Evolutionary conservation across 2,329 filamentous ascomycete genomes (phyloP).

Genomic region (Hymenotorrendiella dingleyae): DNA sequence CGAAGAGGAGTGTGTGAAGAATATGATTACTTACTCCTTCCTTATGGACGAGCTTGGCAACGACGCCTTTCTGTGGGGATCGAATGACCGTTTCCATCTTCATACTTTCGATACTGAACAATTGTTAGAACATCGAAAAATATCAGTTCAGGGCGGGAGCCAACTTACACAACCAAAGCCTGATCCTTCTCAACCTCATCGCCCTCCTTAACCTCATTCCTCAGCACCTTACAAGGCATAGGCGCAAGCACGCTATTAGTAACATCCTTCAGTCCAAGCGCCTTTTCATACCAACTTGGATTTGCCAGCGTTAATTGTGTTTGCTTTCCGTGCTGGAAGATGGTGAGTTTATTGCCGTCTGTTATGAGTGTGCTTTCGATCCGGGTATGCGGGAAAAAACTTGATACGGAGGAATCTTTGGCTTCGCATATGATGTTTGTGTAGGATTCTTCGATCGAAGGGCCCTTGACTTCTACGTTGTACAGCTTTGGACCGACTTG

Average conservation of each 20-base stretch:
- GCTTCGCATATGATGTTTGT: slow-evolving; percentile 39
- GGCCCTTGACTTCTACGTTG: slow-evolving; percentile 40
- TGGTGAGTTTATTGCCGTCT: slow-evolving; percentile 56
- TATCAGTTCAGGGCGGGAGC: neutral
- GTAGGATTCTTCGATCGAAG: slow-evolving; percentile 35
- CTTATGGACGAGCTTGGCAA: slow-evolving; percentile 68
- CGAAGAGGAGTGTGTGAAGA: neutral
- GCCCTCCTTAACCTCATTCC: slow-evolving; percentile 81
- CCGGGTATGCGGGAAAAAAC: slow-evolving; percentile 77
- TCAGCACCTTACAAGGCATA: slow-evolving; percentile 95
- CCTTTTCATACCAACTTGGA: slow-evolving; percentile 82
- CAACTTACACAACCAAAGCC: slow-evolving; percentile 70
- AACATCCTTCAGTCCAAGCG: slow-evolving; percentile 73
- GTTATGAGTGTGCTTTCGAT: slow-evolving; percentile 71
- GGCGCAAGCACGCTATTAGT: slow-evolving; percentile 81
- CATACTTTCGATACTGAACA: slow-evolving; percentile 69
- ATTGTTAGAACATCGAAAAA: slow-evolving; percentile 28
- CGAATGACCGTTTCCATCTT: slow-evolving; percentile 85
- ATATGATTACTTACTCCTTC: slow-evolving; percentile 54
- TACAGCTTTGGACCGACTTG: slow-evolving; percentile 34
- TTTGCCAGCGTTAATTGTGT: slow-evolving; percentile 50
- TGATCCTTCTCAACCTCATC: slow-evolving; percentile 79
- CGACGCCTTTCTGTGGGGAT: slow-evolving; percentile 64
- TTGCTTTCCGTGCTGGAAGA: slow-evolving; percentile 68
- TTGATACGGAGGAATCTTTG: slow-evolving; percentile 45